Percentiles rank a stretch among this genome's conserved stretches.
Evolutionary conservation across 805 yeast species (phyloP).

Genomic region (Suhomyces emberorum): DNA sequence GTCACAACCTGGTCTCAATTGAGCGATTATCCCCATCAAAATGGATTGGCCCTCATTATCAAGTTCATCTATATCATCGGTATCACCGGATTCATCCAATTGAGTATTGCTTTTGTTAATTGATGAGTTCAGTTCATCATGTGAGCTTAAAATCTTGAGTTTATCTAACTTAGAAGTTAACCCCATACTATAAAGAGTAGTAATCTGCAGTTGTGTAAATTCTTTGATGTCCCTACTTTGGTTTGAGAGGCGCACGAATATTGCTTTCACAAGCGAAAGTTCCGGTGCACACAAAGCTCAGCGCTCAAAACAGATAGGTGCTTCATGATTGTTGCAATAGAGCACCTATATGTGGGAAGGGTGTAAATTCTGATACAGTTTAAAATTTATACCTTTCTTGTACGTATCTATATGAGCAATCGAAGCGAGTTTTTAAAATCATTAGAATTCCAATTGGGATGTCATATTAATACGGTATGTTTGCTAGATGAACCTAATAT

Average conservation of each 20-base stretch:
- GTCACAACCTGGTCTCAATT: conserved; percentile 90
- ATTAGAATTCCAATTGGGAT: too few species aligned
- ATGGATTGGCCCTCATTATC: conserved; percentile 89
- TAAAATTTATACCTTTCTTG: too few species aligned
- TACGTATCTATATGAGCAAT: too few species aligned
- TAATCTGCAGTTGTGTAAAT: too few species aligned
- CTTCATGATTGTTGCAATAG: too few species aligned
- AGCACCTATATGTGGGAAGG: too few species aligned
- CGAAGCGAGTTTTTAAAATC: too few species aligned
- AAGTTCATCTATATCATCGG: conserved; percentile 86
- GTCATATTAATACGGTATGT: too few species aligned
- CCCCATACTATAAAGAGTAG: conserved; percentile 25
- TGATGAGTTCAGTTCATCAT: conserved; percentile 8
- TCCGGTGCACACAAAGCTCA: too few species aligned
- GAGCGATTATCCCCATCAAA: conserved; percentile 81
- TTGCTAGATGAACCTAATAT: too few species aligned
- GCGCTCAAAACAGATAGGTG: too few species aligned
- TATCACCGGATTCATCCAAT: conserved; percentile 8
- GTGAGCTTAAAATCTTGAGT: conserved; percentile 16
- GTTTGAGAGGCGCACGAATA: background rate
- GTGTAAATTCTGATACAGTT: too few species aligned
- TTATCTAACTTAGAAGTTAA: conserved; percentile 27
- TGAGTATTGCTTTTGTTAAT: background rate
- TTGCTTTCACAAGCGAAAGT: background rate
- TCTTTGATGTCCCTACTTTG: background rate